phyloP scores from a whole-genome alignment of 2,329 filamentous ascomycete genomes.

The Penicillium occitanis region DNA sequence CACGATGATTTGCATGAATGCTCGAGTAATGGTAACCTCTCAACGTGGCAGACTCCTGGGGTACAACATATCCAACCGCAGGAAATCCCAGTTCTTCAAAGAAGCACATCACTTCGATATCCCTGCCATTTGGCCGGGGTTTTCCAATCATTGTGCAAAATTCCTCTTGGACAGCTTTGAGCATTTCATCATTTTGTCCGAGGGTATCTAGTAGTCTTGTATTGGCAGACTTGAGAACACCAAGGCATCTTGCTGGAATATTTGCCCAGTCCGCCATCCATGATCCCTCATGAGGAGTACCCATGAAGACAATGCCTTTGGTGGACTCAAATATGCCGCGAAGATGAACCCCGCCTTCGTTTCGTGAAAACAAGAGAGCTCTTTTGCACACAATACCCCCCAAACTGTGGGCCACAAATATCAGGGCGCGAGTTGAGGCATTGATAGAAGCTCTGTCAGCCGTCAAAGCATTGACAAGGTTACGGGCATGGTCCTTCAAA shows the following conservation, averaged over 20 bases:
- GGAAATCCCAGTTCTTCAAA: background rate
- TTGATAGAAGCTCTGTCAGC: background rate
- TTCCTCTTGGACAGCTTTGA: background rate
- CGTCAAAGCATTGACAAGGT: background rate
- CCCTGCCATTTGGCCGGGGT: background rate
- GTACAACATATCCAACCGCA: too few relatives aligned
- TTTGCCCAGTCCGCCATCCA: conserved; percentile 37
- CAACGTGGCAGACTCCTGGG: background rate
- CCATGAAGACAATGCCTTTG: conserved; percentile 38
- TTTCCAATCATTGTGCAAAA: conserved; percentile 3
- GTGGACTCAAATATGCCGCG: conserved; percentile 32
- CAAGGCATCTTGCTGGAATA: conserved; percentile 28
- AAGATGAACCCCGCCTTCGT: conserved; percentile 33
- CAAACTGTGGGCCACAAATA: conserved; percentile 33
- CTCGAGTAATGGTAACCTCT: background rate
- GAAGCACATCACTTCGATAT: background rate
- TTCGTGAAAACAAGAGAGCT: conserved; percentile 36
- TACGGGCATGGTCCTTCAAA: background rate
- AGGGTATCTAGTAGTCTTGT: background rate
- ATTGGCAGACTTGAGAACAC: conserved; percentile 23
- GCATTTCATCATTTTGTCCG: background rate
- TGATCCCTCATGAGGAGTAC: conserved; percentile 39
- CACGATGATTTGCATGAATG: background rate
- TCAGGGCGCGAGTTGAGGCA: conserved; percentile 30
- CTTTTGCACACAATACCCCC: conserved; percentile 39